Evolutionary conservation across 306 rosid species (phyloP), one percentile per base, ranked within the genome.

Genomic region (Corylus avellana): DNA sequence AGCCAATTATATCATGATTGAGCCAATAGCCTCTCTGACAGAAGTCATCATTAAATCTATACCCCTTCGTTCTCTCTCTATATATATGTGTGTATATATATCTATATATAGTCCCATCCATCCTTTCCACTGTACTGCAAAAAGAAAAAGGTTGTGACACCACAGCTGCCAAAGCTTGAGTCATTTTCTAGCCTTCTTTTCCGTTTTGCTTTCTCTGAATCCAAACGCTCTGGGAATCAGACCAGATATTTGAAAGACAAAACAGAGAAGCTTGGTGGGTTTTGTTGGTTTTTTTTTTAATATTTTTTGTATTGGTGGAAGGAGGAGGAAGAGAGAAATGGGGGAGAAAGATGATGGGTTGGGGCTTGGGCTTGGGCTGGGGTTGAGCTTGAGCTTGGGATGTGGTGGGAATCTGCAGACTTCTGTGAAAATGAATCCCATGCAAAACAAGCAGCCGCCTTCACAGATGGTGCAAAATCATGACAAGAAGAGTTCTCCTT

Each of bases 1-100:
- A 72, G 74, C 69, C 75, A 70, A 50, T 73, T 48, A 69, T 57
- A 79, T 74, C 84, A 91, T 91, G 79, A 86, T 91, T 85, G 84
- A 86, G 87, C 85, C 89, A 83, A 84, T 76, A 74, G 82, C 67
- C 62, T 27, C 75, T 81, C 91, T 90, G 92, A 79, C 92, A 86
- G 78, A 67, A 61, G 87, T 87, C 90, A 91, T 92, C 89, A 88
- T 92, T 94, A 88, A 55, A 87, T 86, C 93, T 85, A 72, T 75
- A 66, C 82, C 73, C 84, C 75, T 70, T 74, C 49, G 44, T 69
- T 77, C 42, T 59, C 37, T 62, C 66, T 74, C 54, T 48, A 59
- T 77, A 46, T 59, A 27, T 62, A 46, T 71, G 44, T 84, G 0
- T 59, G 79, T 70, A 14, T 78, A 84, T 64, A 76, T 87, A 77